phyloP scores from a whole-genome alignment of 768 basidiomycete genomes.

The Boletus vinaceobasis region DNA sequence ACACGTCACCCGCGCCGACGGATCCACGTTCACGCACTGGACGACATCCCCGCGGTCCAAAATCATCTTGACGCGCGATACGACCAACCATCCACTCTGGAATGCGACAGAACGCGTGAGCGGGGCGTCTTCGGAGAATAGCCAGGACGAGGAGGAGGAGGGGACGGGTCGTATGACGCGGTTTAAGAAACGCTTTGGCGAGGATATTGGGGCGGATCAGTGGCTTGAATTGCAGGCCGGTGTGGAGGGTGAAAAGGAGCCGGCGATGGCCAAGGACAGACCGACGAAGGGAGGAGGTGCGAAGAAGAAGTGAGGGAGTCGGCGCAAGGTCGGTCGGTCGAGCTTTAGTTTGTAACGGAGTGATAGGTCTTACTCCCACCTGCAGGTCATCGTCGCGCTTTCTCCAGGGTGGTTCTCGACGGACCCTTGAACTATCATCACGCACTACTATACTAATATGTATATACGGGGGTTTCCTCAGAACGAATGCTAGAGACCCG shows the following conservation, averaged over 20 bases:
- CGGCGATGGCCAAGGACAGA: conserved; percentile 23
- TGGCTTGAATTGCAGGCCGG: conserved; percentile 27
- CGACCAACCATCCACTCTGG: conserved; percentile 87
- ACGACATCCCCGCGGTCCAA: conserved; percentile 82
- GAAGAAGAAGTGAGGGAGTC: conserved; percentile 18
- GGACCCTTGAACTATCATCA: not conserved
- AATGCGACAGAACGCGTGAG: conserved; percentile 58
- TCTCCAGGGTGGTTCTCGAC: not conserved
- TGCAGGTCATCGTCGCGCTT: not conserved
- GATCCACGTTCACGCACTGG: conserved; percentile 83
- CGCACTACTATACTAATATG: not conserved
- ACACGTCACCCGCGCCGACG: conserved; percentile 81
- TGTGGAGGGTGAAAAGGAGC: conserved; percentile 27
- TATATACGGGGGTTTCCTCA: too few relatives aligned
- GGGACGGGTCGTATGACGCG: conserved; percentile 76
- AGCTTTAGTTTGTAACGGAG: not conserved
- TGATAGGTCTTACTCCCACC: not conserved
- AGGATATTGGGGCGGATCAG: conserved; percentile 38
- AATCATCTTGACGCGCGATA: conserved; percentile 78
- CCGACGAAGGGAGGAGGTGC: conserved; percentile 8
- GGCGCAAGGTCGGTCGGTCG: conserved; percentile 6
- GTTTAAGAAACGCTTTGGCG: conserved; percentile 72
- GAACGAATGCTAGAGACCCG: not conserved
- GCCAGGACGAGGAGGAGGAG: conserved; percentile 63
- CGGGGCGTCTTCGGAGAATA: conserved; percentile 43